These are phyloP conservation scores for Lipomyces starkeyi DNA, from an alignment of 805 yeast genomes.

Conservation along the genomic window DNA sequence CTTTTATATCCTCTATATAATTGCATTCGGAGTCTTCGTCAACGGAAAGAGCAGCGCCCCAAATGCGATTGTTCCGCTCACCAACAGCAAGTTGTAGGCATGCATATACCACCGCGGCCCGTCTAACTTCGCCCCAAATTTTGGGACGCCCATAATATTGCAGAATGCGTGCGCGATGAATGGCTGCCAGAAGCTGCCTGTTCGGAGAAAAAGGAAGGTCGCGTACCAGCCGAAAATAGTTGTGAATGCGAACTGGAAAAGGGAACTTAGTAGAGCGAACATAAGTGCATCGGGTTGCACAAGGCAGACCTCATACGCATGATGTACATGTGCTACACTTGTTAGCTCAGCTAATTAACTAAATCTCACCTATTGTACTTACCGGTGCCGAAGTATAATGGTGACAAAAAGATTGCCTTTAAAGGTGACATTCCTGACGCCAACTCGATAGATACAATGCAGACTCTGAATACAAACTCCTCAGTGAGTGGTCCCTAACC, in stretches of 20 bases:
- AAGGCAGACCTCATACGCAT: slow-evolving; percentile 58
- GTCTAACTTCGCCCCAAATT: slow-evolving; percentile 27
- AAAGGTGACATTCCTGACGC: slow-evolving; percentile 31
- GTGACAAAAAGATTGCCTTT: slow-evolving; percentile 53
- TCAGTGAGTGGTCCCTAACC: slow-evolving; percentile 74
- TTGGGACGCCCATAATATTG: slow-evolving; percentile 74
- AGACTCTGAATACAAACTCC: slow-evolving; percentile 70
- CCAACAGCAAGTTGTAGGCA: slow-evolving; percentile 50
- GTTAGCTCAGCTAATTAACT: background rate
- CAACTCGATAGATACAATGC: slow-evolving; percentile 48
- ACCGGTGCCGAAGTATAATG: slow-evolving; percentile 66
- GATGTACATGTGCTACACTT: slow-evolving; percentile 71
- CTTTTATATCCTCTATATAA: slow-evolving; percentile 17
- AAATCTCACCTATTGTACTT: background rate
- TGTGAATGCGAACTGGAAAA: slow-evolving; percentile 68
- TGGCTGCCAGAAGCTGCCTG: slow-evolving; percentile 62
- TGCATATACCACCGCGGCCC: slow-evolving; percentile 44
- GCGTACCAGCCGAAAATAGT: slow-evolving; percentile 73
- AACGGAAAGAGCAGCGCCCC: slow-evolving; percentile 41
- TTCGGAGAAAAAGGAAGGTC: slow-evolving; percentile 58
- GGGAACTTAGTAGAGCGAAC: slow-evolving; percentile 49
- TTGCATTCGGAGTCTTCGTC: slow-evolving; percentile 37
- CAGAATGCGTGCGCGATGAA: slow-evolving; percentile 68
- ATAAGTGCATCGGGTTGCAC: slow-evolving; percentile 40
- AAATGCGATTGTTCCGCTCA: slow-evolving; percentile 54